Evolutionary conservation across 805 yeast species (phyloP), one percentile per base, ranked within the genome.

Genomic region (Alloascoidea hylecoeti): DNA sequence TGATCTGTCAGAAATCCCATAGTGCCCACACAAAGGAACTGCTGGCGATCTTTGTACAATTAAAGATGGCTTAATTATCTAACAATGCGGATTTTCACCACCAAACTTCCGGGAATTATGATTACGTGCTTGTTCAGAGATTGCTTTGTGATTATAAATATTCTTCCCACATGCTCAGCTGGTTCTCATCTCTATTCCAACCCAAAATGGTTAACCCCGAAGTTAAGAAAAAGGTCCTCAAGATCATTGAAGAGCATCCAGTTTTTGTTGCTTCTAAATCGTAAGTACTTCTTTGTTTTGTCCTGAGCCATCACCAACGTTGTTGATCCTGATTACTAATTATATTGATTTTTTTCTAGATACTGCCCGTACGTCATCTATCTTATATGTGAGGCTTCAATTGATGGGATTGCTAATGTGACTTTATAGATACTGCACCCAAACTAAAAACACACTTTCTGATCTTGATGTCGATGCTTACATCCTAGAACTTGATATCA

Each of bases 201-300:
- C 30, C 30, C 9, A n/a, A 9, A 9, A n/a, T 23, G 30, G 30
- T n/a, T 9, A 9, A 9, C n/a, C 30, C 30, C 9, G 30, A 23
- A 23, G 30, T 23, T 9, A 23, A 23, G 30, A 9, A 23, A n/a
- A 23, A 23, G n/a, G 30, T 23, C n/a, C 30, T 79, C 55, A 55
- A 60, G 30, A 66, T 82, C 46, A 81, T 85, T 61, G 66, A 66
- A 48, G 55, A 65, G 43, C 72, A 80, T 57, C 72, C 75, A 35
- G 66, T 85, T 40, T 81, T 86, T 53, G 72, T 86, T 44, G 95
- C 95, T 32, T 76, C 94, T 33, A 83, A 82, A 61, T 65, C 81
- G 33, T 74, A 73, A 23, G 30, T 23, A n/a, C 13, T 23, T 23
- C n/a, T 9, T 9, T 9, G 30, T 23, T n/a, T n/a, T n/a, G n/a